Base-by-base conservation (phyloP, 2,329 filamentous ascomycete species). In the Cercospora sp. region DNA sequence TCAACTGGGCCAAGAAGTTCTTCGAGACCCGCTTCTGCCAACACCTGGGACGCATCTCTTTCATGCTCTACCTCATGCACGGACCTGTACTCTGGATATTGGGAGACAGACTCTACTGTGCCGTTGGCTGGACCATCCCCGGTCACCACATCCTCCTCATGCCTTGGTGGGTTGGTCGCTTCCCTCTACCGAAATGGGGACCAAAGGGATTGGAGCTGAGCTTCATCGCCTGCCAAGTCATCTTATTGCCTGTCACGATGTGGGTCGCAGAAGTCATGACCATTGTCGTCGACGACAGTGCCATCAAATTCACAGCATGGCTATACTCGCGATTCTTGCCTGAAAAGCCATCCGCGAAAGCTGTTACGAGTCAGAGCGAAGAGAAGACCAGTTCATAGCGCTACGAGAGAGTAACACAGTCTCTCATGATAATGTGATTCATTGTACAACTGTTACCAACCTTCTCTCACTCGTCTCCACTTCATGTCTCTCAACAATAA, bases 81-180 rank as follows among this genome's bases (percentile, higher is more conserved):
- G 88, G 88, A 0, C 88, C 88, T 0, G 76, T 91, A 1, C 78
- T 91, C 0, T 85, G 82, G 81, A 82, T 82, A 0, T 63, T 90
- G 1, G 89, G 87, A 3, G 87, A 91, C 74, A 81, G 89, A 45
- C 26, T 92, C 1, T 91, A 91, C 76, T 82, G 85, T 5, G 86
- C 87, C 7, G 82, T 83, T 0, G 89, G 90, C 9, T 89, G 85
- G 80, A 74, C 78, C 3, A 83, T 83, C 57, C 78, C 82, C 1
- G 78, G 80, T 13, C 62, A 64, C 10, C 83, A 89, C 69, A 75
- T 81, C 30, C 74, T 83, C n/a, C 79, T 83, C 39, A 83, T 90
- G 31, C 82, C 84, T 0, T 77, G 81, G 3, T 90, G 89, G 87
- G 81, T 85, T 23, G 82, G 89, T 74, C 80, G 80, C 26, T 80